Evolutionary conservation across 805 yeast genomes (phyloP).

Genomic region (Diddensiella transvaalensis): DNA sequence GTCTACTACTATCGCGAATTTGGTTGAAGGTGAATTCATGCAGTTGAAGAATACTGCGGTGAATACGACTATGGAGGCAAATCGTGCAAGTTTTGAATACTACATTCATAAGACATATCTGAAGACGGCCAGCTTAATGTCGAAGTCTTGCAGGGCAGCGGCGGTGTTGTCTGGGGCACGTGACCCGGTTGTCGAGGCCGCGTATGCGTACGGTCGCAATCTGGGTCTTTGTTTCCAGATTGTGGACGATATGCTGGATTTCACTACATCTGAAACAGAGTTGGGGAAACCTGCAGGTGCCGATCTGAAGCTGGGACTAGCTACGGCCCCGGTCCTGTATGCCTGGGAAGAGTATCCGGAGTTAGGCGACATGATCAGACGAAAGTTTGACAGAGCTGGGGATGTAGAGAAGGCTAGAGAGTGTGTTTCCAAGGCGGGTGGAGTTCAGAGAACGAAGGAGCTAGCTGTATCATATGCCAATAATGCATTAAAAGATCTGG

Average conservation of each 20-base stretch:
- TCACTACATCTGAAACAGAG: conserved; percentile 77
- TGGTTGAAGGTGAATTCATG: conserved; percentile 99
- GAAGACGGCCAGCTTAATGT: conserved; percentile 91
- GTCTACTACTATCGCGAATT: conserved; percentile 93
- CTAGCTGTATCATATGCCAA: conserved; percentile 78
- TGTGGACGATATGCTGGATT: conserved; percentile 94
- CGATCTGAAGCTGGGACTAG: conserved; percentile 87
- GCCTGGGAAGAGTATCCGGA: conserved; percentile 91
- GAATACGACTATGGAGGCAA: conserved; percentile 46
- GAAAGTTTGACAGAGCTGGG: conserved; percentile 77
- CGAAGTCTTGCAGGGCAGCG: conserved; percentile 88
- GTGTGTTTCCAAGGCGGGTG: conserved; percentile 67
- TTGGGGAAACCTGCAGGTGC: conserved; percentile 97
- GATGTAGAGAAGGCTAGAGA: conserved; percentile 80
- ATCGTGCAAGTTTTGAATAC: conserved; percentile 76
- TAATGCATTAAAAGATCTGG: conserved; percentile 67
- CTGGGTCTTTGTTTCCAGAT: conserved; percentile 93
- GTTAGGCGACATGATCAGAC: conserved; percentile 74
- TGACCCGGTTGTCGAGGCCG: conserved; percentile 69
- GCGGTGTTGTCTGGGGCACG: conserved; percentile 88
- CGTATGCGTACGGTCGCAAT: conserved; percentile 89
- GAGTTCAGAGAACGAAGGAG: conserved; percentile 69
- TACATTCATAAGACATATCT: conserved; percentile 92
- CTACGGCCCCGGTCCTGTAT: conserved; percentile 92
- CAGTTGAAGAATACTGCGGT: conserved; percentile 91